Base-by-base conservation (phyloP, 768 basidiomycete species). In the Steccherinum ochraceum region DNA sequence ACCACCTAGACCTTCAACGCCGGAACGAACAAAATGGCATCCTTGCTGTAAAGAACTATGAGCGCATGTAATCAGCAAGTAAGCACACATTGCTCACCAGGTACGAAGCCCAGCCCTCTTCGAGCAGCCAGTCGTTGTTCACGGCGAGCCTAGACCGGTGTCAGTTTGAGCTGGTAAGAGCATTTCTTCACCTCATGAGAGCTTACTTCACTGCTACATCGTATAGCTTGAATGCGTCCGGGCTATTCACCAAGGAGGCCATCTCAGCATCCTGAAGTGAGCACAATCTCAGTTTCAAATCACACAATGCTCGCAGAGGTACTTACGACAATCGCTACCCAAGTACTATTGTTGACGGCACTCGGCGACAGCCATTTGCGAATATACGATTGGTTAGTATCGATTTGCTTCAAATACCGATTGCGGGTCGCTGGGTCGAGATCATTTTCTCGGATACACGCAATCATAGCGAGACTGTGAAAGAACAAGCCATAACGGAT, bases 201-300 rank as follows among this genome's bases (percentile, higher is more conserved):
- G n/a, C 73, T 44, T 61, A 80, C 82, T 77, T 83, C 20, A 85
- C 79, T 12, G 86, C 85, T 13, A 78, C 69, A 54, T 89, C 86
- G 58, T 85, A 87, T 4, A 85, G 67, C 55, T 76, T 78, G 61
- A 83, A 79, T 1, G 84, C 81, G 50, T 82, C 77, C 2, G 76
- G 69, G 50, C 72, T 73, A 41, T 79, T 74, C 13, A 70, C 56
- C 35, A 87, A 64, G 0, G 83, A 79, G 4, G 84, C 81, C 40
- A 86, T 64, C 61, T 88, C 86, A 5, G 85, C 86, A 57, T 89
- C 84, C 83, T 86, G 41, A n/a, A n/a, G n/a, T n/a, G n/a, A 3
- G 5, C 5, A 10, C n/a, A n/a, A n/a, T n/a, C n/a, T n/a, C n/a
- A n/a, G n/a, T n/a, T 48, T 35, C 54, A 48, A 41, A 51, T n/a